Conservation (phyloP, 345 rosid genomes). For the Garcia nutans region DNA sequence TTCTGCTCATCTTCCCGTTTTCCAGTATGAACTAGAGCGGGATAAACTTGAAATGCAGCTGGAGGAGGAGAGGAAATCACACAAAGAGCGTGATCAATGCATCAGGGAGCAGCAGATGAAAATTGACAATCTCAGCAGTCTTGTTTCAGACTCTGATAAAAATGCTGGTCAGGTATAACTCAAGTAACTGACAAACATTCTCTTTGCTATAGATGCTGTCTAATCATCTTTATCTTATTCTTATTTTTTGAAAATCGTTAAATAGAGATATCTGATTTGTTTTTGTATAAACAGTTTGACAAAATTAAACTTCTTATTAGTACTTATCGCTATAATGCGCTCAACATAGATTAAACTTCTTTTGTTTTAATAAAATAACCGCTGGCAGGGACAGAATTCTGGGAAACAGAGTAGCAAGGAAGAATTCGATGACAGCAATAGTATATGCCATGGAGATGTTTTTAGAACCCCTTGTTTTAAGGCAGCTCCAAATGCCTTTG, state of each 20-base stretch:
- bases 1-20: conserved; percentile 10
- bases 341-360: neutral
- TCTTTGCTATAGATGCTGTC: neutral
- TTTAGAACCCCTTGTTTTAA: conserved; percentile 61
- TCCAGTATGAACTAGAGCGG: conserved; percentile 83
- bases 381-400: conserved; percentile 33
- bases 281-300: neutral
- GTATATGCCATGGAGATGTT: conserved; percentile 38
- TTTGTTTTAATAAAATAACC: conserved; percentile 7
- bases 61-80: conserved; percentile 82
- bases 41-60: conserved; percentile 85
- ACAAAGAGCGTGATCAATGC: conserved; percentile 59
- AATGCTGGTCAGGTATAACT: conserved; percentile 57
- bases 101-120: conserved; percentile 69
- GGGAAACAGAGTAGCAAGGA: conserved; percentile 41
- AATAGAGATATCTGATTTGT: neutral
- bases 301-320: neutral
- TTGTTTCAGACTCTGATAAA: conserved; percentile 49
- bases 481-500: conserved; percentile 64
- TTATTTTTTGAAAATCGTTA: neutral
- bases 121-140: conserved; percentile 55
- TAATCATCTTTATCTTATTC: neutral
- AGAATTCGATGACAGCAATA: conserved; percentile 43
- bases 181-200: neutral
- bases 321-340: no score